Evolutionary conservation across 2,329 filamentous ascomycete genomes (phyloP).

Genomic region (Neonectria ditissima): DNA sequence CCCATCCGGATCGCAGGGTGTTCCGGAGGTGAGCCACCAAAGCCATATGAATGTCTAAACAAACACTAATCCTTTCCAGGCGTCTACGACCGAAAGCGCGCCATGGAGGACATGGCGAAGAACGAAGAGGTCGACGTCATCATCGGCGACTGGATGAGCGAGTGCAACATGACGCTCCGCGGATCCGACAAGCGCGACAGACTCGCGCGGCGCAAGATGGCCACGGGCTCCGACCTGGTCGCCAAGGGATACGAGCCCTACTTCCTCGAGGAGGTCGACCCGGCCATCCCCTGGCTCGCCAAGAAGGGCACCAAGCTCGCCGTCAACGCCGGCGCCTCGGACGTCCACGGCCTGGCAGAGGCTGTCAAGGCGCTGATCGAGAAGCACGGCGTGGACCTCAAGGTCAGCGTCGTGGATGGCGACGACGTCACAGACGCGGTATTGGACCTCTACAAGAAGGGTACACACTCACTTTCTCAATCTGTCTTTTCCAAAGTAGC

Average conservation of each 20-base stretch:
- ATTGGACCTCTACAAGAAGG: constrained; percentile 42
- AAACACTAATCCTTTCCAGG: constrained; percentile 33
- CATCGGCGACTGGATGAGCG: constrained; percentile 49
- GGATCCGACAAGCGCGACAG: constrained; percentile 45
- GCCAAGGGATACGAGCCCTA: constrained; percentile 57
- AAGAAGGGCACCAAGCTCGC: constrained; percentile 49
- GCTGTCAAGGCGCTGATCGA: constrained; percentile 39
- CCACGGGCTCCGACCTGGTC: constrained; percentile 43
- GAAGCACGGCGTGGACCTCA: constrained; percentile 49
- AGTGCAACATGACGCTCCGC: constrained; percentile 47
- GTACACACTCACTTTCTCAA: background rate
- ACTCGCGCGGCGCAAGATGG: constrained; percentile 38
- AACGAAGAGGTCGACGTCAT: constrained; percentile 47
- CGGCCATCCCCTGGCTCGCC: constrained; percentile 47
- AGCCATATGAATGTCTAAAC: too few species aligned
- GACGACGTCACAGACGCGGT: constrained; percentile 49
- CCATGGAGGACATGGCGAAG: constrained; percentile 43
- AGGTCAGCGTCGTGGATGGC: constrained; percentile 51
- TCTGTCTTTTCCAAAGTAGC: too few species aligned
- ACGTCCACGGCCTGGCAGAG: constrained; percentile 42
- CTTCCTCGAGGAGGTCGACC: constrained; percentile 48
- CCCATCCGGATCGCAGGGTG: constrained; percentile 47
- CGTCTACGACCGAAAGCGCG: constrained; percentile 51
- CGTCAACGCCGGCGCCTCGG: constrained; percentile 52
- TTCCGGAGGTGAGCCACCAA: constrained; percentile 39